Evolutionary conservation across 768 basidiomycete genomes (phyloP).

Genomic region (Hypholoma sublateritium): DNA sequence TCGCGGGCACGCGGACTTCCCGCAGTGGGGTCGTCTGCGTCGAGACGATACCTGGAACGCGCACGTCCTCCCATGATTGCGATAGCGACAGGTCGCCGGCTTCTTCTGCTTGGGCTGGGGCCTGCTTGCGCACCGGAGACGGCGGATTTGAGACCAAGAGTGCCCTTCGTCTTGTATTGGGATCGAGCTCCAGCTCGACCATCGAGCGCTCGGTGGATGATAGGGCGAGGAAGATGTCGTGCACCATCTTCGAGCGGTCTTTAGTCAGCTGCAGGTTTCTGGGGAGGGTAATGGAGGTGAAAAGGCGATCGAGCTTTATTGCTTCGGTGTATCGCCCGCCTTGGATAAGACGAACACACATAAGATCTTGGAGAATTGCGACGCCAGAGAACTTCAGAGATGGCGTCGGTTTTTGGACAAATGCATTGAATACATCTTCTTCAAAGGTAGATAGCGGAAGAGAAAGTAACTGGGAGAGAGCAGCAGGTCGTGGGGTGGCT

Average conservation of each 20-base stretch:
- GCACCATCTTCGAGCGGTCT: conserved; percentile 68
- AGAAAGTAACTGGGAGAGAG: conserved; percentile 61
- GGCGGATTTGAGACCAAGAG: conserved; percentile 14
- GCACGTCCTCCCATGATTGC: conserved; percentile 68
- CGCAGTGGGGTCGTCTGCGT: conserved; percentile 26
- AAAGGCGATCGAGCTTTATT: conserved; percentile 70
- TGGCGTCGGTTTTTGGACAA: conserved; percentile 57
- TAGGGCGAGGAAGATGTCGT: conserved; percentile 64
- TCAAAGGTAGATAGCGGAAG: conserved; percentile 70
- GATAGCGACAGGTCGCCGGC: conserved; percentile 34
- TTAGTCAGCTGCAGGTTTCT: conserved; percentile 39
- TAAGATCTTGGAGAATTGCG: conserved; percentile 70
- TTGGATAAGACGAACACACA: conserved; percentile 76
- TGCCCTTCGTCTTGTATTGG: conserved; percentile 5
- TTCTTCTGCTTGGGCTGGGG: conserved; percentile 16
- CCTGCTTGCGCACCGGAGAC: conserved; percentile 3
- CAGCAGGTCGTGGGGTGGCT: conserved; percentile 60
- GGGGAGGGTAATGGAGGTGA: conserved; percentile 43
- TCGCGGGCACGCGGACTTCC: conserved; percentile 23
- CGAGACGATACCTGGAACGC: conserved; percentile 22
- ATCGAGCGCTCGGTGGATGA: conserved; percentile 62
- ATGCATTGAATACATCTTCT: conserved; percentile 52
- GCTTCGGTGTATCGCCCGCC: conserved; percentile 70
- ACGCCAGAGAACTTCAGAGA: conserved; percentile 47
- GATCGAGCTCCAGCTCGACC: conserved; percentile 42